Percentiles rank a stretch among this genome's conserved stretches.
phyloP scores from a whole-genome alignment of 371 early-diverging fungal genomes.

The Sporodiniella umbellata region DNA sequence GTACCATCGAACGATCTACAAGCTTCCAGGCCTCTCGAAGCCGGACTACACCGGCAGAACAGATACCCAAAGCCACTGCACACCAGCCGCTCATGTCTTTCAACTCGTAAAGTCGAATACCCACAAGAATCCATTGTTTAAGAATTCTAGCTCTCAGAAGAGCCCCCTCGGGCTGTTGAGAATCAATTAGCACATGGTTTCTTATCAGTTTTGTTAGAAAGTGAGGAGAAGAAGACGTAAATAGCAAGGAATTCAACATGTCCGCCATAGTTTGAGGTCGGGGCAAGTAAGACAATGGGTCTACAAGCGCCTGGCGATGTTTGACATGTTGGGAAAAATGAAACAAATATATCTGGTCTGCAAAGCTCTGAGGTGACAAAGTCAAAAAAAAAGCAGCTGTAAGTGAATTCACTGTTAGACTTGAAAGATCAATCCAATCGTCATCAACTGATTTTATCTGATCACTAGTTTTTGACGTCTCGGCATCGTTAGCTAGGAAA shows the following conservation, averaged over 20 bases:
- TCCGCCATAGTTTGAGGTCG: constrained; percentile 32
- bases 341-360: constrained; percentile 71
- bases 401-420: constrained; percentile 55
- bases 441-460: neutral
- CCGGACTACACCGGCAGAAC: constrained; percentile 69
- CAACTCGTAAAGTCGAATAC: constrained; percentile 45
- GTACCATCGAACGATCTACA: constrained; percentile 50
- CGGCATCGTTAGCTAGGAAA: neutral
- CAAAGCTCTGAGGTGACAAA: constrained; percentile 61
- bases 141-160: constrained; percentile 54
- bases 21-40: constrained; percentile 75
- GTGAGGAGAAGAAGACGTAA: constrained; percentile 60
- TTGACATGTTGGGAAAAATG: constrained; percentile 46
- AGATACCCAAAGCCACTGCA: constrained; percentile 71
- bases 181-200: constrained; percentile 68
- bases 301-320: constrained; percentile 13
- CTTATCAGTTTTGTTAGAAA: constrained; percentile 71
- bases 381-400: constrained; percentile 61
- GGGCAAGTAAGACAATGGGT: constrained; percentile 40
- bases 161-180: constrained; percentile 36
- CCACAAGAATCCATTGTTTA: constrained; percentile 75
- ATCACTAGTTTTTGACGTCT: neutral
- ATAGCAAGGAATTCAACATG: constrained; percentile 46
- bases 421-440: constrained; percentile 45
- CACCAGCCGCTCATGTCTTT: constrained; percentile 76